Percentiles rank a stretch among this genome's conserved stretches.
Evolutionary conservation across 169 alveolate species (phyloP).

Genomic region (Babesia bigemina): DNA sequence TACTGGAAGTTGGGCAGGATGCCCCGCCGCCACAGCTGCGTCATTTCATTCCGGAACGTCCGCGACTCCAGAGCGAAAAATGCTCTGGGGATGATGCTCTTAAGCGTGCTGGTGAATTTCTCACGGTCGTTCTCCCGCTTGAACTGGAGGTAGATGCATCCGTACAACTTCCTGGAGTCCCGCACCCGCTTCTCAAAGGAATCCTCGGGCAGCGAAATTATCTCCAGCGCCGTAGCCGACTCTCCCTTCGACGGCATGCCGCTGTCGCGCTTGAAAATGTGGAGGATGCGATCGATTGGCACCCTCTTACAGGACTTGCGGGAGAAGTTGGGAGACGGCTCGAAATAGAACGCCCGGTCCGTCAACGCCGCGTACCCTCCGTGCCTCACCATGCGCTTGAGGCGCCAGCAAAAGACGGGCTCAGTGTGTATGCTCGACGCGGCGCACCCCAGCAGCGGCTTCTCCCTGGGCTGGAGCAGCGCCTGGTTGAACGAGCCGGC

Average conservation of each 20-base stretch:
- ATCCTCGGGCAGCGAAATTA: constrained; percentile 80
- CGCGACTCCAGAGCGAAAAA: constrained; percentile 73
- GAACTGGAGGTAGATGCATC: constrained; percentile 80
- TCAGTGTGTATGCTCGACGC: constrained; percentile 49
- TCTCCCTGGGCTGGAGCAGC: constrained; percentile 70
- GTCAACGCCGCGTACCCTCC: constrained; percentile 81
- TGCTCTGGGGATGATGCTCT: constrained; percentile 64
- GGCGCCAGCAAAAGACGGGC: constrained; percentile 75
- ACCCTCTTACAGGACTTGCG: constrained; percentile 79
- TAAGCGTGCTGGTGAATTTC: constrained; percentile 64
- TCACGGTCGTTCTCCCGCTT: constrained; percentile 74
- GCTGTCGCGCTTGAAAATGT: constrained; percentile 79
- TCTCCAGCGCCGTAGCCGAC: constrained; percentile 78
- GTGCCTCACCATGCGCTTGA: constrained; percentile 78
- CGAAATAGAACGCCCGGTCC: constrained; percentile 77
- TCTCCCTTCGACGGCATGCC: constrained; percentile 73
- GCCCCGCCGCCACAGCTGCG: constrained; percentile 89
- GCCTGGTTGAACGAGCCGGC: constrained; percentile 63
- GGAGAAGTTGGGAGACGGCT: constrained; percentile 83
- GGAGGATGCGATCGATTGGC: constrained; percentile 69
- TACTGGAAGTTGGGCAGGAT: constrained; percentile 92
- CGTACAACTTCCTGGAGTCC: constrained; percentile 62
- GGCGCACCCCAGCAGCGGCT: constrained; percentile 58
- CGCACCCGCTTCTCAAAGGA: constrained; percentile 30
- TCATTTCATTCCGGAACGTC: constrained; percentile 73